Conservation (phyloP, 2,329 filamentous ascomycete species). For the Sporothrix protearum region DNA sequence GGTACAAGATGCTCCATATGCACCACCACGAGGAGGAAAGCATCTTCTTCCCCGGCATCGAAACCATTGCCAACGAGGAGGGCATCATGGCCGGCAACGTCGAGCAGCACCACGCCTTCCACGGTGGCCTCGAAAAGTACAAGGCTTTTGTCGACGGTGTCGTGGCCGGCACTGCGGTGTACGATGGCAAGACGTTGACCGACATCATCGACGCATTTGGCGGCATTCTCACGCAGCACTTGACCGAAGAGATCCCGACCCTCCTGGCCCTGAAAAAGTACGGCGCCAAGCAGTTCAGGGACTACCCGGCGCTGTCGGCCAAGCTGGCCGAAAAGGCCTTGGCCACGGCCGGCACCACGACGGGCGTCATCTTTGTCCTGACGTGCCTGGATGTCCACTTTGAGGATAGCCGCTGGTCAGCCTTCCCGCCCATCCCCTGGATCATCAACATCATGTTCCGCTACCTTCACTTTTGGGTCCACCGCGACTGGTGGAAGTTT, state of each 20-base stretch:
- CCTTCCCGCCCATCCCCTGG: slow-evolving; percentile 30
- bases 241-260: slow-evolving; percentile 40
- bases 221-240: slow-evolving; percentile 36
- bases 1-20: slow-evolving; percentile 30
- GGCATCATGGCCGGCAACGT: slow-evolving; percentile 37
- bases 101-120: slow-evolving; percentile 37
- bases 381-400: slow-evolving; percentile 30
- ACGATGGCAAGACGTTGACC: slow-evolving; percentile 34
- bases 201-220: slow-evolving; percentile 39
- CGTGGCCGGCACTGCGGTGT: slow-evolving; percentile 22
- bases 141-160: slow-evolving; percentile 30
- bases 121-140: slow-evolving; percentile 37
- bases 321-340: slow-evolving; percentile 29
- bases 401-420: slow-evolving; percentile 36
- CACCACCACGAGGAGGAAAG: slow-evolving; percentile 39
- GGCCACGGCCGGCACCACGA: slow-evolving; percentile 28
- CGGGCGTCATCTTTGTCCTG: slow-evolving; percentile 28
- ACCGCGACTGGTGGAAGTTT: slow-evolving; percentile 32
- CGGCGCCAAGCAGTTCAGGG: slow-evolving; percentile 34
- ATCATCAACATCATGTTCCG: slow-evolving; percentile 28
- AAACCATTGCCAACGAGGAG: slow-evolving; percentile 31
- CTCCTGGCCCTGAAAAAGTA: slow-evolving; percentile 37
- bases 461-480: slow-evolving; percentile 28
- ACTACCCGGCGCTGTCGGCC: slow-evolving; percentile 23
- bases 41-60: slow-evolving; percentile 36